Percentiles rank a stretch among this genome's conserved stretches.
phyloP scores from a whole-genome alignment of 2,329 filamentous ascomycete species.

The Aspergillus hiratsukae region DNA sequence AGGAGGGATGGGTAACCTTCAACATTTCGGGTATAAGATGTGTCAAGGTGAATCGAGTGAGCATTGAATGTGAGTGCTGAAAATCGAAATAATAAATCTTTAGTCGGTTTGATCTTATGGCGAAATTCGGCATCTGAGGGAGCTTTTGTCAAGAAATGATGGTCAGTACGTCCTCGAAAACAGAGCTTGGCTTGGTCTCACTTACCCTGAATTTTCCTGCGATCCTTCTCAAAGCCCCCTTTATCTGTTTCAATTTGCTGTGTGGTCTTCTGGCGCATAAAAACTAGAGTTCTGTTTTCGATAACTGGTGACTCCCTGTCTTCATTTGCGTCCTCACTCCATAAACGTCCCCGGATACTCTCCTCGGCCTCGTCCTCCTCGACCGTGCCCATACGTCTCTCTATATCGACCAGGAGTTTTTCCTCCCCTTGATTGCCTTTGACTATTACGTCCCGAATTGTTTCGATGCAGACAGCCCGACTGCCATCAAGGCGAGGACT shows the following conservation, averaged over 20 bases:
- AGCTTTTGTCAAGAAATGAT: constrained; percentile 31
- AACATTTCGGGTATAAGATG: constrained; percentile 59
- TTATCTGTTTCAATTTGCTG: constrained; percentile 29
- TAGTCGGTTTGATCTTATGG: constrained; percentile 61
- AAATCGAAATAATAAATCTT: constrained; percentile 78
- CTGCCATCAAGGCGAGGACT: constrained; percentile 29
- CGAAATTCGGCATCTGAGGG: constrained; percentile 51
- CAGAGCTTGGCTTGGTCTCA: constrained; percentile 10
- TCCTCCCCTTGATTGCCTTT: constrained; percentile 50
- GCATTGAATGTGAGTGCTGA: constrained; percentile 89
- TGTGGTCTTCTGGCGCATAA: constrained; percentile 51
- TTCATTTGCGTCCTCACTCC: constrained; percentile 40
- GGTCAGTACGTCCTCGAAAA: constrained; percentile 15
- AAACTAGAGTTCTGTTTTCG: constrained; percentile 60
- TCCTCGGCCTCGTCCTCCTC: constrained; percentile 32
- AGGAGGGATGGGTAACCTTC: constrained; percentile 74
- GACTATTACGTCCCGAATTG: constrained; percentile 45
- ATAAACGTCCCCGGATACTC: constrained; percentile 39
- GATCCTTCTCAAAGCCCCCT: constrained; percentile 16
- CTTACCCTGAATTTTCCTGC: constrained; percentile 34
- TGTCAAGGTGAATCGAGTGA: constrained; percentile 83
- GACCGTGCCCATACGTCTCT: constrained; percentile 47
- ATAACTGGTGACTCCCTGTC: constrained; percentile 45
- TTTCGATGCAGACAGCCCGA: constrained; percentile 43
- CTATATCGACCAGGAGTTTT: constrained; percentile 59